Evolutionary conservation across 768 basidiomycete genomes (phyloP), one percentile per base, ranked within the genome.

Genomic region (Termitomyces sp.): DNA sequence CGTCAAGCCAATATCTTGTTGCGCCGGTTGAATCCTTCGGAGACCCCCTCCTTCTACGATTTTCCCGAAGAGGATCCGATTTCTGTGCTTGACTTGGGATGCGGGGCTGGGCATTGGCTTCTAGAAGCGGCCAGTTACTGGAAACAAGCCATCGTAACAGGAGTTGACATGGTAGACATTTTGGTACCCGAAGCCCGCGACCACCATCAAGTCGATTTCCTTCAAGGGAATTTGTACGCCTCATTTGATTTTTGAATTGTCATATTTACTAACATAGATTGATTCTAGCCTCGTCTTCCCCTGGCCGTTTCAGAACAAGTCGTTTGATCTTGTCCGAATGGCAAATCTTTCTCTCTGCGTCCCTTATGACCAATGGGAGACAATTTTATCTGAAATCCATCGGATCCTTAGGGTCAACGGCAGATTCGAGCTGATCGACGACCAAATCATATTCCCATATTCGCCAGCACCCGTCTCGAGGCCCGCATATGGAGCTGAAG

Each of bases 291-390:
- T 86, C 32, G 77, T 77, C 59, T 73, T 79, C 57, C 63, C 69
- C 27, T 71, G 91, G 25, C 88, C 89, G 0, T 90, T 89, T 56
- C 72, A 76, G 0, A 76, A 80, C 60, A 72, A 79, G 45, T 74
- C 76, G 2, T 91, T 92, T 57, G 88, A 92, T 60, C 73, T 84
- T 50, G 83, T 93, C 40, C 78, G 89, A 33, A 83, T 92, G 78
- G 83, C 88, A 12, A 84, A 89, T 56, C 70, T 89, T 10, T 71
- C 76, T 11, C 73, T 88, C 13, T 81, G 79, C 61, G 75, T 93
- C 45, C 88, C 88, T 0, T 66, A 76, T 41, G 70, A 77, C 5
- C 68, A 75, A 36, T 92, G 90, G 90, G 70, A 76, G 31, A 68
- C 69, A 16, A 70, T 92, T 11, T 54, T 92, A 18, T 58, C 64